A percentile compares a stretch with the other conserved stretches of the same genome.
These are phyloP conservation scores for Zygosaccharomyces bailii DNA, from an alignment of 805 yeast species.

Conservation along the genomic window DNA sequence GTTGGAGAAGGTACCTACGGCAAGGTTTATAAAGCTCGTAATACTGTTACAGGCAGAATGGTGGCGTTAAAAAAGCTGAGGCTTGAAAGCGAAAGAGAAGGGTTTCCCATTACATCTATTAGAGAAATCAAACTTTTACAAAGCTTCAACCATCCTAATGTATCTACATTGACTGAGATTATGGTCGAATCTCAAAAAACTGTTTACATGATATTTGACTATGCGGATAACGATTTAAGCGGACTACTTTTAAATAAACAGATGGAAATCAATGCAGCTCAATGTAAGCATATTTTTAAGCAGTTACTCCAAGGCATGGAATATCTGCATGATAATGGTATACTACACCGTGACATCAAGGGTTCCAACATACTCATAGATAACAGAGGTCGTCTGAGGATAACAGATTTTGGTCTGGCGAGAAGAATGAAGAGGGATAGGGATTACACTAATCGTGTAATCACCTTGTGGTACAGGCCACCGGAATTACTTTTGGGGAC, in stretches of 20 bases:
- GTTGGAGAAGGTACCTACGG: conserved; percentile 99
- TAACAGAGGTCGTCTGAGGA: conserved; percentile 57
- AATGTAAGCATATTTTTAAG: conserved; percentile 60
- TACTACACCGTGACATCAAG: conserved; percentile 77
- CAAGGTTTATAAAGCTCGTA: conserved; percentile 52
- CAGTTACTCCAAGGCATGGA: conserved; percentile 67
- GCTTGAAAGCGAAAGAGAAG: conserved; percentile 85
- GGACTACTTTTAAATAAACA: conserved; percentile 80
- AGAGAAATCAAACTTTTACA: conserved; percentile 86
- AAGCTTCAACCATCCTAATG: conserved; percentile 69
- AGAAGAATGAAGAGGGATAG: conserved; percentile 60
- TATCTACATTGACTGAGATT: conserved; percentile 81
- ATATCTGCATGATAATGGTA: conserved; percentile 63
- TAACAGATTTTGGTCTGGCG: conserved; percentile 82
- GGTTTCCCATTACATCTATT: conserved; percentile 93
- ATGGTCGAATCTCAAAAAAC: conserved; percentile 67
- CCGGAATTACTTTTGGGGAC: conserved; percentile 91
- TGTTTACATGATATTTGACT: conserved; percentile 88
- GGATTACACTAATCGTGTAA: conserved; percentile 91
- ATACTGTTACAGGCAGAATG: conserved; percentile 58
- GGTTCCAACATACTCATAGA: conserved; percentile 74
- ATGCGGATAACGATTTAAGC: conserved; percentile 88
- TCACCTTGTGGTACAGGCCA: conserved; percentile 96
- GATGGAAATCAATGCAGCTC: conserved; percentile 56
- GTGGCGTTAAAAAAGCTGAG: conserved; percentile 88